These are phyloP conservation scores for Penicillium vulpinum DNA, from an alignment of 2,329 filamentous ascomycete species.

Conservation along the genomic window DNA sequence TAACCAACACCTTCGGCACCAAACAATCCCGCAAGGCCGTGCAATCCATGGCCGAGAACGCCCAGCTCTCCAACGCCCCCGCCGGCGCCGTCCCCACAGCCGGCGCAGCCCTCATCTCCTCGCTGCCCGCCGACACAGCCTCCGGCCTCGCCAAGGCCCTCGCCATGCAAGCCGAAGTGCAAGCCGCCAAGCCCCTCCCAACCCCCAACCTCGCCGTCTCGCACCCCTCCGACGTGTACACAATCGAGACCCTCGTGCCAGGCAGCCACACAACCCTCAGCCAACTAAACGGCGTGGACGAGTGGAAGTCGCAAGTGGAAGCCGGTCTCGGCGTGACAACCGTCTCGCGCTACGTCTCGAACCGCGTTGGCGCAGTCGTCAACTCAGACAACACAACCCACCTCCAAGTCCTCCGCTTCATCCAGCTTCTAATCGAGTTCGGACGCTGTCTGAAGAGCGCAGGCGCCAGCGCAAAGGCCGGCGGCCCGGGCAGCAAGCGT, in stretches of 20 bases:
- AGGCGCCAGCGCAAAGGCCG: slow-evolving; percentile 24
- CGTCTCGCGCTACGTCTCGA: slow-evolving; percentile 47
- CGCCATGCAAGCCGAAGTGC: slow-evolving; percentile 43
- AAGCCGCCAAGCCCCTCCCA: slow-evolving; percentile 50
- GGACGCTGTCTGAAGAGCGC: slow-evolving; percentile 36
- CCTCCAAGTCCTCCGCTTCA: slow-evolving; percentile 48
- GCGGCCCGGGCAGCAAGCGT: slow-evolving; percentile 40
- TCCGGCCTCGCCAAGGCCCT: slow-evolving; percentile 35
- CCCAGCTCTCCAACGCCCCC: slow-evolving; percentile 45
- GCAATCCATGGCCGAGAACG: slow-evolving; percentile 50
- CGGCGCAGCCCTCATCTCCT: slow-evolving; percentile 46
- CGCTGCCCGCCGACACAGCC: slow-evolving; percentile 39
- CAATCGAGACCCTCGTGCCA: slow-evolving; percentile 45
- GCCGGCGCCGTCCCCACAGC: slow-evolving; percentile 38
- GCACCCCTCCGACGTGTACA: slow-evolving; percentile 49
- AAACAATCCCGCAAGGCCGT: slow-evolving; percentile 53
- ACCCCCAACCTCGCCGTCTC: slow-evolving; percentile 44
- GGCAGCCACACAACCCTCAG: slow-evolving; percentile 43
- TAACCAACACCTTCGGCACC: slow-evolving; percentile 53
- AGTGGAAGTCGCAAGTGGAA: slow-evolving; percentile 44
- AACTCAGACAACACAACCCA: slow-evolving; percentile 42
- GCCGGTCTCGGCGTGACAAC: slow-evolving; percentile 38
- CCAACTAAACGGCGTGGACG: slow-evolving; percentile 43
- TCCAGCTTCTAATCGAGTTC: slow-evolving; percentile 47
- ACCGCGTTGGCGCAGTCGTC: slow-evolving; percentile 43